Percentiles rank a stretch among this genome's conserved stretches.
Conservation (phyloP, 75 land plant genomes). For the Pseudotsuga menziesii region DNA sequence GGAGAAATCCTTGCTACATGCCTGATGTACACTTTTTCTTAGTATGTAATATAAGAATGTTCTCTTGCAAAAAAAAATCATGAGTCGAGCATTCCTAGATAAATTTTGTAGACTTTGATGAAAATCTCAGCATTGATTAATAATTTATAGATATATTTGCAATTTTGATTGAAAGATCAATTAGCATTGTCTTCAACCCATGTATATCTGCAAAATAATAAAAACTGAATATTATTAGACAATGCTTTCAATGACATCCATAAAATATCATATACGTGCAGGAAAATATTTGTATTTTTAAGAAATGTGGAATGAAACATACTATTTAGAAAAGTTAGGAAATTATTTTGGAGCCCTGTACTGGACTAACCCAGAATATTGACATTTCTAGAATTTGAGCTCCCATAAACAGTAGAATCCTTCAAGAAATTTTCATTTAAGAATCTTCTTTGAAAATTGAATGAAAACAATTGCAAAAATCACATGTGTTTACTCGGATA, state of each 20-base stretch:
- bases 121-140: too few relatives aligned
- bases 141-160: not conserved
- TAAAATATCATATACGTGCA: not conserved
- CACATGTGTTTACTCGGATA: too few relatives aligned
- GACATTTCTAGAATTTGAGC: not conserved
- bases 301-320: not conserved
- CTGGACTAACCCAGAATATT: not conserved
- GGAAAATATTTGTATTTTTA: not conserved
- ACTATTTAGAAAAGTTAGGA: not conserved
- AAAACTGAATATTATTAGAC: not conserved
- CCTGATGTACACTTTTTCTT: too few relatives aligned
- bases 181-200: constrained; percentile 3
- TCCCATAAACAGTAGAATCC: not conserved
- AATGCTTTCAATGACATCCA: not conserved
- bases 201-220: not conserved
- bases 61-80: too few relatives aligned
- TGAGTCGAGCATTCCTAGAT: too few relatives aligned
- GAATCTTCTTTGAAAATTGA: too few relatives aligned
- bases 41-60: too few relatives aligned
- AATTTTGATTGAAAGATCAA: not conserved
- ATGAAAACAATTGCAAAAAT: too few relatives aligned
- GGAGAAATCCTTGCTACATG: too few relatives aligned
- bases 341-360: too few relatives aligned
- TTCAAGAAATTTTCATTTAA: not conserved
- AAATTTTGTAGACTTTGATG: too few relatives aligned